phyloP scores from a whole-genome alignment of 257 asterid species.

The Rehmannia glutinosa region DNA sequence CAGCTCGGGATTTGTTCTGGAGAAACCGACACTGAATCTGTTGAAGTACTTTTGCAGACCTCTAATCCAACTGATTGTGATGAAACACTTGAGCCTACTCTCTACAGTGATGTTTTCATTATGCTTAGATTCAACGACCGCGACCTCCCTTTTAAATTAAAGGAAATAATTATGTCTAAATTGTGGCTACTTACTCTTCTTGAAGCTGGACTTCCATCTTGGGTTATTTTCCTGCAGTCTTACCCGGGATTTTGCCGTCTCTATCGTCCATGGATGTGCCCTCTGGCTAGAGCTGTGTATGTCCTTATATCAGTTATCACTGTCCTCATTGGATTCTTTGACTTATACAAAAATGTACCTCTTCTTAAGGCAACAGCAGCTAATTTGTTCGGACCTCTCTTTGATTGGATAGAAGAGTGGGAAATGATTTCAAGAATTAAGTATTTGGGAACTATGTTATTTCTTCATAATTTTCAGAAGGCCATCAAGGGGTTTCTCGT shows the following conservation, averaged over 20 bases:
- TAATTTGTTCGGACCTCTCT: slow-evolving; percentile 74
- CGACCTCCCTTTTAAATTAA: slow-evolving; percentile 66
- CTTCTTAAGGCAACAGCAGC: slow-evolving; percentile 73
- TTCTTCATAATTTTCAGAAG: slow-evolving; percentile 73
- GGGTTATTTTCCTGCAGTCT: slow-evolving; percentile 81
- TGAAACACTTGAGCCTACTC: slow-evolving; percentile 39
- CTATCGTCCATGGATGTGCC: slow-evolving; percentile 94
- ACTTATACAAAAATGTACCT: slow-evolving; percentile 79
- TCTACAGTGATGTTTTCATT: slow-evolving; percentile 57
- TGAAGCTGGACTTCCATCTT: slow-evolving; percentile 85
- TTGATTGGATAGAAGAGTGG: slow-evolving; percentile 89
- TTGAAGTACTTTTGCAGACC: slow-evolving; percentile 26
- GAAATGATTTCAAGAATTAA: slow-evolving; percentile 73
- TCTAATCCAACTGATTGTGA: slow-evolving; percentile 35
- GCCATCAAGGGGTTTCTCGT: slow-evolving; percentile 65
- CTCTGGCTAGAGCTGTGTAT: slow-evolving; percentile 65
- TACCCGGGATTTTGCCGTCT: slow-evolving; percentile 78
- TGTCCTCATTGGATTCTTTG: slow-evolving; percentile 82
- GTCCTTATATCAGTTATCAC: slow-evolving; percentile 62
- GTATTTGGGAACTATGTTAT: slow-evolving; percentile 81
- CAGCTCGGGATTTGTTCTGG: slow-evolving; percentile 25
- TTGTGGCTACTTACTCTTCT: slow-evolving; percentile 61
- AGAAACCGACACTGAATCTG: slow-evolving; percentile 25
- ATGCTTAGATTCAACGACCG: slow-evolving; percentile 56
- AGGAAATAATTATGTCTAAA: slow-evolving; percentile 55